These are phyloP conservation scores for Volvariella volvacea DNA, from an alignment of 1,284 basidiomycete genomes.

Conservation along the genomic window DNA sequence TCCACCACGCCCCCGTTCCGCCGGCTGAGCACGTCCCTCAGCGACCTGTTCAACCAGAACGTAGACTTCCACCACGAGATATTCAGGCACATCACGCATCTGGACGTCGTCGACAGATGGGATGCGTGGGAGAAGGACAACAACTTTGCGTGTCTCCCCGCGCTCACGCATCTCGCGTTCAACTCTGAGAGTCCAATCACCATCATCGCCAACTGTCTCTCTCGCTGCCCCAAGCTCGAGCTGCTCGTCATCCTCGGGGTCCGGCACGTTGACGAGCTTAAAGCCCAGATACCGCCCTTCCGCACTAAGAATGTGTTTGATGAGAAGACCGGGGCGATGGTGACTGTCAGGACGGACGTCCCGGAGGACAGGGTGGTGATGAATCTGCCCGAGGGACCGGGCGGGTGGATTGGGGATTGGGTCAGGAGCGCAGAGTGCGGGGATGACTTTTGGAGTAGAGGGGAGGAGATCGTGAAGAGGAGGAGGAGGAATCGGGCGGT, in stretches of 20 bases:
- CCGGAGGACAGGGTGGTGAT: not conserved
- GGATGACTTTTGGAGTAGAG: not conserved
- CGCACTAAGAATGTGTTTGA: too few relatives aligned
- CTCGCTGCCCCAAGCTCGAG: not conserved
- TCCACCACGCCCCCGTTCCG: too few relatives aligned
- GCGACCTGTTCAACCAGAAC: not conserved
- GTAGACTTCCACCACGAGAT: not conserved
- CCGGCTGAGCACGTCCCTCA: too few relatives aligned
- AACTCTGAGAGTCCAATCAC: not conserved
- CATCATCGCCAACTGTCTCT: not conserved
- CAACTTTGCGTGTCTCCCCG: not conserved
- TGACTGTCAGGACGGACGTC: too few relatives aligned
- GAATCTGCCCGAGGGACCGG: not conserved
- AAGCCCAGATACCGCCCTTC: not conserved
- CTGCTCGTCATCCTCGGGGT: not conserved
- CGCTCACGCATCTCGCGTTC: not conserved
- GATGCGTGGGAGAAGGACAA: not conserved
- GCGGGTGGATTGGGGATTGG: not conserved
- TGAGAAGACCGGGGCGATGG: too few relatives aligned
- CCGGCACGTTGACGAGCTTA: not conserved
- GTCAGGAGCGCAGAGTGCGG: not conserved
- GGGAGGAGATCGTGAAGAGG: not conserved
- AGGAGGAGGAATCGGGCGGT: not conserved
- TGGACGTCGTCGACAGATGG: not conserved
- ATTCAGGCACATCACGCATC: not conserved